phyloP scores from a whole-genome alignment of 257 asterid genomes.

The Eucommia ulmoides region DNA sequence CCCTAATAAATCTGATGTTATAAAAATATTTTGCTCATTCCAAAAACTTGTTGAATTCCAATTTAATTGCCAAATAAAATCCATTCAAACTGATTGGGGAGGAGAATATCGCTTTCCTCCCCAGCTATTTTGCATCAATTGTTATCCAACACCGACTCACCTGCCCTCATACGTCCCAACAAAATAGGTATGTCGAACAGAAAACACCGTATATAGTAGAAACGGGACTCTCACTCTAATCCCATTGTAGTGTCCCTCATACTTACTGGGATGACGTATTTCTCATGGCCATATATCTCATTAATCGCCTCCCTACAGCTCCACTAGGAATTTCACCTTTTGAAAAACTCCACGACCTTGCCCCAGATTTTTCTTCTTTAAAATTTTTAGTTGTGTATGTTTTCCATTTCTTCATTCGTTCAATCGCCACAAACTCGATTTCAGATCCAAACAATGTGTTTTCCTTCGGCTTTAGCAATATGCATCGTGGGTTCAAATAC shows the following conservation, averaged over 20 bases:
- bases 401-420: neutral
- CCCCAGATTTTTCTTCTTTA: neutral
- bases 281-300: neutral
- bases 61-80: slow-evolving; percentile 6
- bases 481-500: neutral
- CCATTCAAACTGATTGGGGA: slow-evolving; percentile 2
- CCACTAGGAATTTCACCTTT: neutral
- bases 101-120: slow-evolving; percentile 5
- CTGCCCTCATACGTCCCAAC: slow-evolving; percentile 1
- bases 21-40: neutral
- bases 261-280: slow-evolving; percentile 1
- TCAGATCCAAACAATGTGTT: neutral
- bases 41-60: neutral
- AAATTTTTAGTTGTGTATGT: neutral
- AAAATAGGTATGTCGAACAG: neutral
- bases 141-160: neutral
- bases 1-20: neutral
- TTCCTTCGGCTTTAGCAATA: neutral
- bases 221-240: slow-evolving; percentile 2
- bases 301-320: slow-evolving; percentile 2
- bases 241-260: slow-evolving; percentile 6
- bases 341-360: neutral
- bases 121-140: neutral
- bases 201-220: slow-evolving; percentile 5
- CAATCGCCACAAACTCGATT: neutral